phyloP scores from a whole-genome alignment of 1,284 basidiomycete genomes.

The Sanghuangporus weigelae region DNA sequence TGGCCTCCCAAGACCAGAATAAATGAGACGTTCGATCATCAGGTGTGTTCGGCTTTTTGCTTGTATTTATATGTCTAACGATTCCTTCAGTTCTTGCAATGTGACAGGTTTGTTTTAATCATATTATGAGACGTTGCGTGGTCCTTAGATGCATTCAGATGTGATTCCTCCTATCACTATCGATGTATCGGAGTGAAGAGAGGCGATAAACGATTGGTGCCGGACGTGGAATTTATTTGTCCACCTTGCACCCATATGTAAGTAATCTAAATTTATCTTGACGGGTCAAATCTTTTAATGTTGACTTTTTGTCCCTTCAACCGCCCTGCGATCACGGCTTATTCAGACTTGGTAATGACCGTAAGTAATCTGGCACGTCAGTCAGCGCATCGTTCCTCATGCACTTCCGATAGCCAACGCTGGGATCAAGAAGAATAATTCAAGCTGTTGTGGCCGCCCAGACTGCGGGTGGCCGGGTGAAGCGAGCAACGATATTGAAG shows the following conservation, averaged over 20 bases:
- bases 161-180: slow-evolving; percentile 10
- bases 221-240: slow-evolving; percentile 7
- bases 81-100: slow-evolving; percentile 8
- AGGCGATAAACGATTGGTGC: not conserved
- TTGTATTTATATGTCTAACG: not conserved
- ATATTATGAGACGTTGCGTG: not conserved
- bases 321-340: not conserved
- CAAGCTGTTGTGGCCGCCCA: slow-evolving; percentile 1
- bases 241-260: slow-evolving; percentile 7
- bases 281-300: not conserved
- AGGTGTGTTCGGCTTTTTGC: not conserved
- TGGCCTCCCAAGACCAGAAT: slow-evolving; percentile 8
- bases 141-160: not conserved
- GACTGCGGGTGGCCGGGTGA: slow-evolving; percentile 14
- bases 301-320: not conserved
- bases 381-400: not conserved
- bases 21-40: slow-evolving; percentile 2
- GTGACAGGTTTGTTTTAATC: slow-evolving; percentile 6
- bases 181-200: slow-evolving; percentile 9
- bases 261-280: not conserved
- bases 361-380: not conserved
- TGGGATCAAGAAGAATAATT: not conserved
- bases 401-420: not conserved
- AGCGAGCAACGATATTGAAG: slow-evolving; percentile 1
- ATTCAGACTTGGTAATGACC: not conserved